These are phyloP conservation scores for Pyrenula massariospora DNA, from an alignment of 495 filamentous ascomycete species.

Conservation along the genomic window DNA sequence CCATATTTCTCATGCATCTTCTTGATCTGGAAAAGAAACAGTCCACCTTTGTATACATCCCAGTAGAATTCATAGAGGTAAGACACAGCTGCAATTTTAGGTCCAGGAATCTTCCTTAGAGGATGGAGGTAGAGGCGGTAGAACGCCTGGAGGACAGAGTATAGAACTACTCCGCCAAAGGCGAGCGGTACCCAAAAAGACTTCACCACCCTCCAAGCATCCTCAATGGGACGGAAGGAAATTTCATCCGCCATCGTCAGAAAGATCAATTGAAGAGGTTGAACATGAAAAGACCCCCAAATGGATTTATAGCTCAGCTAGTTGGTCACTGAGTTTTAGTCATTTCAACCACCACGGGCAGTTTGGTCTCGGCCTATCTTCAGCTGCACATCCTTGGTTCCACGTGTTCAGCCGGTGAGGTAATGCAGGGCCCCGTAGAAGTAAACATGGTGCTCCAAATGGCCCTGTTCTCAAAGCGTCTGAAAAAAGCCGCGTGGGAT, in stretches of 20 bases:
- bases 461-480: background rate
- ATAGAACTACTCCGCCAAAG: background rate
- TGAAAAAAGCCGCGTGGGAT: background rate
- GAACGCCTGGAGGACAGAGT: conserved; percentile 4
- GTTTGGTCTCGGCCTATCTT: background rate
- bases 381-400: background rate
- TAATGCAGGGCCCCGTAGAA: background rate
- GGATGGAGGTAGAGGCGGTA: conserved; percentile 15
- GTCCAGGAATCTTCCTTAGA: conserved; percentile 16
- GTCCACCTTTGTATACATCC: conserved; percentile 1
- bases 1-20: conserved; percentile 7
- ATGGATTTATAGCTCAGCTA: background rate
- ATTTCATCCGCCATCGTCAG: background rate
- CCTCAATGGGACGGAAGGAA: background rate
- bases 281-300: background rate
- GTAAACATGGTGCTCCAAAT: background rate
- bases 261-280: background rate
- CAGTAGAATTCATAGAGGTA: conserved; percentile 10
- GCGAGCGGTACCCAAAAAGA: background rate
- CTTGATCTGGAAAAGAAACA: conserved; percentile 3
- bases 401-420: background rate
- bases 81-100: conserved; percentile 14
- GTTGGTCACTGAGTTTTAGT: background rate
- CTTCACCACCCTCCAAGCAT: background rate
- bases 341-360: background rate